Evolutionary conservation across 495 filamentous ascomycete genomes (phyloP).

Genomic region (Paragyromitra xinjiangensis): DNA sequence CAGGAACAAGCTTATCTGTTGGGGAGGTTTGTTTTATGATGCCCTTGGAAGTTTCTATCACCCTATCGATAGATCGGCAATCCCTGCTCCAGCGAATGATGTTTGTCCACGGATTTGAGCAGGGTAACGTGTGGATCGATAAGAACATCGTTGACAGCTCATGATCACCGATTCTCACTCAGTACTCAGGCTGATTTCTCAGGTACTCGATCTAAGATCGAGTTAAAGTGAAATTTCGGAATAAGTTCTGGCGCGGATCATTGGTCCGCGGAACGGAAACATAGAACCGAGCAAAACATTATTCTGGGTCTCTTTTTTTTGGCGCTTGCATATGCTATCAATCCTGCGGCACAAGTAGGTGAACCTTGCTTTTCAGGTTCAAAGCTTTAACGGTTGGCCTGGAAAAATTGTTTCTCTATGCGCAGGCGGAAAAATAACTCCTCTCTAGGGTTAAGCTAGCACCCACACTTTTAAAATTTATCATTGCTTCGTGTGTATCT

Average conservation of each 20-base stretch:
- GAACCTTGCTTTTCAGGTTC: background rate
- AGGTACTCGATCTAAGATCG: background rate
- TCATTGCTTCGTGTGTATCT: background rate
- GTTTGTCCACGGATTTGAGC: slow-evolving; percentile 46
- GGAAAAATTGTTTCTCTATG: background rate
- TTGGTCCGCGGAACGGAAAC: background rate
- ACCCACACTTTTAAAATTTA: background rate
- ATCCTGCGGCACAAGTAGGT: background rate
- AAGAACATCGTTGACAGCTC: slow-evolving; percentile 33
- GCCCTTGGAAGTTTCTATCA: background rate
- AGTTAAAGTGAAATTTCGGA: background rate
- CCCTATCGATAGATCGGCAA: slow-evolving; percentile 16
- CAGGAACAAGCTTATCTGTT: background rate
- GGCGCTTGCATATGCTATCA: background rate
- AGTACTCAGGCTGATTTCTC: background rate
- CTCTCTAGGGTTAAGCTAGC: background rate
- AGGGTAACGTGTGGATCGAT: slow-evolving; percentile 43
- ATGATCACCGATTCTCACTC: slow-evolving; percentile 49
- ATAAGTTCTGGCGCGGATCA: background rate
- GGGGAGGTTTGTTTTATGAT: slow-evolving; percentile 34
- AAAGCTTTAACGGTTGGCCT: background rate
- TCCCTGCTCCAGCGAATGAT: slow-evolving; percentile 26
- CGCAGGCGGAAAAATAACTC: background rate
- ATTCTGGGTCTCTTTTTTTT: background rate
- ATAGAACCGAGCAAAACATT: background rate